Evolutionary conservation across 495 filamentous ascomycete genomes (phyloP).

Genomic region (Aspergillus heteromorphus): DNA sequence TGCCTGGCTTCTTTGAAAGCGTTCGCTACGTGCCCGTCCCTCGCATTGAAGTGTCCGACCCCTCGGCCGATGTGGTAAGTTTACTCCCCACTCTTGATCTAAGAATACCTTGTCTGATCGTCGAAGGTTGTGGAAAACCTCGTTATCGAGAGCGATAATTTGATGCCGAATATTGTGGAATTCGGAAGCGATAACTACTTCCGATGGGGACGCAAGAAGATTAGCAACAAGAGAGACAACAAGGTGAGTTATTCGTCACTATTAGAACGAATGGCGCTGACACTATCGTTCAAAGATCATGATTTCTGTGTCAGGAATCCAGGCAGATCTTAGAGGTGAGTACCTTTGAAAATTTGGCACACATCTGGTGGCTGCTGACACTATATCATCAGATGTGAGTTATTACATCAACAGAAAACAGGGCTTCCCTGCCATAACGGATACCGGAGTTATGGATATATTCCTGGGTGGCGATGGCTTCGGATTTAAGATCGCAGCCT

Average conservation of each 20-base stretch:
- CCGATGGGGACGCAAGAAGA: slow-evolving; percentile 85
- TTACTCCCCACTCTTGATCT: slow-evolving; percentile 1
- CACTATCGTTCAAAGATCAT: slow-evolving; percentile 33
- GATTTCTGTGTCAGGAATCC: slow-evolving; percentile 81
- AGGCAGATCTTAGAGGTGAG: slow-evolving; percentile 42
- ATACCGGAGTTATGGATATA: slow-evolving; percentile 86
- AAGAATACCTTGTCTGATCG: background rate
- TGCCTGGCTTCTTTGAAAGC: slow-evolving; percentile 80
- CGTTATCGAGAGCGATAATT: slow-evolving; percentile 91
- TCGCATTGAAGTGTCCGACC: slow-evolving; percentile 87
- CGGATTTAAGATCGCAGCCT: slow-evolving; percentile 85
- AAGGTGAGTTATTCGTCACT: slow-evolving; percentile 43
- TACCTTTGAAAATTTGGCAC: background rate
- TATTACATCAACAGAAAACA: slow-evolving; percentile 96
- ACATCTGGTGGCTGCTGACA: slow-evolving; percentile 1
- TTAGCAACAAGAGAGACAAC: slow-evolving; percentile 74
- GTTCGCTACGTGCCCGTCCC: slow-evolving; percentile 90
- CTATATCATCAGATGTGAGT: slow-evolving; percentile 59
- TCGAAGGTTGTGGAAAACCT: slow-evolving; percentile 79
- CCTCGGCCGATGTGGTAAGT: slow-evolving; percentile 64
- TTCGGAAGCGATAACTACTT: slow-evolving; percentile 91
- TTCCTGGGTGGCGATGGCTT: slow-evolving; percentile 83
- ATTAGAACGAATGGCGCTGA: background rate
- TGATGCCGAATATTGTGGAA: slow-evolving; percentile 92
- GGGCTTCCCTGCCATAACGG: slow-evolving; percentile 86